Base-by-base conservation (phyloP, 1,284 basidiomycete genomes). In the Kwoniella shivajii region DNA sequence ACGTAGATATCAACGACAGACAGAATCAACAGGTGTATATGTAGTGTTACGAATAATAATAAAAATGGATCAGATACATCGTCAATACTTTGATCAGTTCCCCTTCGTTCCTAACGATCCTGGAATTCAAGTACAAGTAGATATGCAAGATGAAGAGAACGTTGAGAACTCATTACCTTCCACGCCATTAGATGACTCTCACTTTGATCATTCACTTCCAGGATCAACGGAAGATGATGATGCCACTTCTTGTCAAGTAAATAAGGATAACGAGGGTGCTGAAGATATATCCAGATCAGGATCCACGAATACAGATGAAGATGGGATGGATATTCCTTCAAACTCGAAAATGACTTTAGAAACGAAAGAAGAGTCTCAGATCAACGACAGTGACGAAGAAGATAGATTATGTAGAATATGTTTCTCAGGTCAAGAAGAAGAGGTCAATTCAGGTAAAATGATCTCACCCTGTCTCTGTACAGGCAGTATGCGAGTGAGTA, bases 401-500 rank as follows among this genome's bases (percentile, higher is more conserved):
- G 47, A 75, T n/a, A 52, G 65, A 34, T 68, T 72, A 45, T 78
- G 76, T 59, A 55, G 76, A 39, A 78, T 78, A 50, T 78, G 76
- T 48, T 73, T 78, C 29, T 58, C 64, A 2, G 74, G 74, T 2
- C 50, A 47, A 14, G 74, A 76, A 42, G 75, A 78, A 33, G 72
- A 75, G 51, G 59, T 46, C 4, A 63, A 66, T 9, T 27, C 73
- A 37, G 76, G 76, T 2, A 66, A 71, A 16, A 52, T 78, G 62
- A 77, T 78, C 47, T 71, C 68, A 14, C 76, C 76, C n/a, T 78
- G 76, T 60, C 60, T 78, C 5, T 78, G 76, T 54, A 53, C 69
- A 9, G 76, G 76, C 1, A 72, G 66, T 36, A 74, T 78, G 71
- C 57, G 76, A 22, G 73, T 75, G 63, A 69, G 72, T 73, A 2